Evolutionary conservation across 2,329 filamentous ascomycete species (phyloP).

Genomic region (Monosporascus ibericus): DNA sequence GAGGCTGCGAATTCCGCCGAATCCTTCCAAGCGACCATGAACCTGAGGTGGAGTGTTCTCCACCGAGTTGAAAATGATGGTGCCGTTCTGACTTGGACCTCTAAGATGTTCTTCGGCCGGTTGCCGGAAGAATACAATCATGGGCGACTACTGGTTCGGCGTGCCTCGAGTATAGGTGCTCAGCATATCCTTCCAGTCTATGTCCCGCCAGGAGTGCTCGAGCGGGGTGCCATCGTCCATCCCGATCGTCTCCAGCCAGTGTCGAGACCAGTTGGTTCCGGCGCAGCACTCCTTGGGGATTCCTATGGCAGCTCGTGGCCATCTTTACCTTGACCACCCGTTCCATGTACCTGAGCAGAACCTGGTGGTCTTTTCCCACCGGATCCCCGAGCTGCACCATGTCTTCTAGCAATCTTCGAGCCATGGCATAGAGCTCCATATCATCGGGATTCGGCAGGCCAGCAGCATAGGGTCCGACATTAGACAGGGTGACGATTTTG

Average conservation of each 20-base stretch:
- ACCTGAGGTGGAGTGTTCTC: too few species aligned
- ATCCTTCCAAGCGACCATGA: too few species aligned
- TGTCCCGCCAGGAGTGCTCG: constrained; percentile 2
- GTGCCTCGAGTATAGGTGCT: constrained; percentile 3
- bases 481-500: neutral
- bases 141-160: neutral
- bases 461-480: neutral
- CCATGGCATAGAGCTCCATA: constrained; percentile 2
- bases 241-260: neutral
- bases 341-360: constrained; percentile 10
- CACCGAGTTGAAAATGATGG: too few species aligned
- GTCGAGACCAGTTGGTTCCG: too few species aligned
- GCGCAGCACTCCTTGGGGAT: neutral
- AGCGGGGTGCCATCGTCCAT: neutral
- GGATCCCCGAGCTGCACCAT: constrained; percentile 11
- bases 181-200: constrained; percentile 4
- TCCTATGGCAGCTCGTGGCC: neutral
- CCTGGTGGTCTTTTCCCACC: constrained; percentile 8
- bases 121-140: neutral
- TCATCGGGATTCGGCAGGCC: neutral
- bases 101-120: neutral
- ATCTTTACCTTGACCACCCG: constrained; percentile 2
- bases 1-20: too few species aligned
- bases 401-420: constrained; percentile 4
- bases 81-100: too few species aligned